phyloP scores from a whole-genome alignment of 129 eudicot species.

The Pittosporum tobira region DNA sequence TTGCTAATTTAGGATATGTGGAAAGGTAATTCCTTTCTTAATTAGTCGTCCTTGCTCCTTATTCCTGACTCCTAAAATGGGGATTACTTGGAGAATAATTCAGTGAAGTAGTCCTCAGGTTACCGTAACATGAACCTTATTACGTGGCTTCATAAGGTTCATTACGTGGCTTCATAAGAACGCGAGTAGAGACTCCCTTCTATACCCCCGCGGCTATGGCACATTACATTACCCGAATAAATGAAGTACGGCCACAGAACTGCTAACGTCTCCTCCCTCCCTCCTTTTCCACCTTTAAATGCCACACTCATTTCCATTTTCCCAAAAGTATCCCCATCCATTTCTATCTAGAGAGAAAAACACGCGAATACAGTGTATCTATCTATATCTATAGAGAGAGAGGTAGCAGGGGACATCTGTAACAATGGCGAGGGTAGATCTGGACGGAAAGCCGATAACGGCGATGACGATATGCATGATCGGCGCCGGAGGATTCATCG shows the following conservation, averaged over 20 bases:
- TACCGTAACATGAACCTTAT: no score
- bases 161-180: constrained; percentile 4
- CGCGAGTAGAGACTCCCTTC: background rate
- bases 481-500: constrained; percentile 98
- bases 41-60: no score
- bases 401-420: background rate
- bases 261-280: constrained; percentile 28
- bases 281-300: constrained; percentile 47
- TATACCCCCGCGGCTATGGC: constrained; percentile 10
- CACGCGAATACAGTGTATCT: background rate
- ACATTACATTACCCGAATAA: constrained; percentile 5
- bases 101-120: no score
- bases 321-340: constrained; percentile 7
- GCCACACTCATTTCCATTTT: constrained; percentile 8
- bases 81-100: no score
- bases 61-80: no score
- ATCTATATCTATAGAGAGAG: constrained; percentile 1
- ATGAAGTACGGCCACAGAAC: constrained; percentile 21
- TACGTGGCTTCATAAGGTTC: no score
- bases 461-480: constrained; percentile 90
- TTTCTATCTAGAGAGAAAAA: constrained; percentile 4
- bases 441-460: constrained; percentile 72
- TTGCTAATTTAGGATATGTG: no score
- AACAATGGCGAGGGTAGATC: constrained; percentile 66
- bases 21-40: no score